Evolutionary conservation across 1,284 basidiomycete genomes (phyloP).

Genomic region (Pascua guehoae): DNA sequence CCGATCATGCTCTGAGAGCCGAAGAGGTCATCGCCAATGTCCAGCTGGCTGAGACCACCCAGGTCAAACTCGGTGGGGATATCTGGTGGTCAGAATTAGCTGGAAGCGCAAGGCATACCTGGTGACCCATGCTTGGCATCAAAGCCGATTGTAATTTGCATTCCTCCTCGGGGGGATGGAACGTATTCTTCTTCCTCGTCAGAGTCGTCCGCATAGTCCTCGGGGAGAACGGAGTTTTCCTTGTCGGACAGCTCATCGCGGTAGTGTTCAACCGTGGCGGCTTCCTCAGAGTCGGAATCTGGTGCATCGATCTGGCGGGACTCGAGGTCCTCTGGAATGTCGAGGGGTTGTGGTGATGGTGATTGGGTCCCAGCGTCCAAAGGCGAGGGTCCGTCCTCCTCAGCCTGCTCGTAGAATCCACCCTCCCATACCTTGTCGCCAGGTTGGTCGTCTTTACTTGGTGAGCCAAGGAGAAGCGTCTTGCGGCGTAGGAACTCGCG

Average conservation of each 20-base stretch:
- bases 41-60: constrained; percentile 34
- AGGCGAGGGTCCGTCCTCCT: background rate
- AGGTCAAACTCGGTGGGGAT: constrained; percentile 28
- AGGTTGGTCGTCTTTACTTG: constrained; percentile 7
- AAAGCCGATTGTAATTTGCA: background rate
- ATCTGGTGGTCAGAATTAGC: constrained; percentile 6
- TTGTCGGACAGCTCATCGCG: constrained; percentile 35
- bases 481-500: constrained; percentile 34
- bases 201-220: constrained; percentile 5
- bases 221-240: constrained; percentile 31
- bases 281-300: background rate
- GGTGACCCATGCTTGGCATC: no score
- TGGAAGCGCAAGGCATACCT: no score
- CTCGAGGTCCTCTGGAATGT: constrained; percentile 19
- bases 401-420: constrained; percentile 14
- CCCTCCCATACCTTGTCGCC: constrained; percentile 21
- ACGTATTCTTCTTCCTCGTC: constrained; percentile 8
- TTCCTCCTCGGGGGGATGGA: background rate
- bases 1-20: no score
- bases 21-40: constrained; percentile 32
- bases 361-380: background rate
- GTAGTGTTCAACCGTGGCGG: background rate
- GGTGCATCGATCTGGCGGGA: constrained; percentile 11
- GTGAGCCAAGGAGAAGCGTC: constrained; percentile 22
- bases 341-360: constrained; percentile 4